phyloP scores from a whole-genome alignment of 768 basidiomycete species.

The Neoboletus subvelutipes region DNA sequence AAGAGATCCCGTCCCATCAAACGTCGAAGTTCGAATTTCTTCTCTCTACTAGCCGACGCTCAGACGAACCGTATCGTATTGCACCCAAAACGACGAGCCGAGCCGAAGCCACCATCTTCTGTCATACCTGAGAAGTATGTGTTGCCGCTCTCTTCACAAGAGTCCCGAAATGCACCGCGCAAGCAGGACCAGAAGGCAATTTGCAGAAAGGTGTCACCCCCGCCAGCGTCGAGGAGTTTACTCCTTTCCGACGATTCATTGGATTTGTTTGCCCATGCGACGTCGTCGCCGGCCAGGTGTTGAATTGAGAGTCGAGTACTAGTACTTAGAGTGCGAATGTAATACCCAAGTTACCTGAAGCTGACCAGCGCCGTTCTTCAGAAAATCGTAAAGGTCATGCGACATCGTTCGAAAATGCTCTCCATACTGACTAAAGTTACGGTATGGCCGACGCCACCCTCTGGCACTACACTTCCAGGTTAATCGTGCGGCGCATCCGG shows the following conservation, averaged over 20 bases:
- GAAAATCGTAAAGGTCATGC: not conserved
- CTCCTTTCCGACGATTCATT: slow-evolving; percentile 48
- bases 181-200: slow-evolving; percentile 10
- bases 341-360: not conserved
- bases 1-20: slow-evolving; percentile 11
- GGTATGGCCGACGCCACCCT: not conserved
- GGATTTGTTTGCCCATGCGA: slow-evolving; percentile 45
- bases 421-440: no score
- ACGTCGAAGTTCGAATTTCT: slow-evolving; percentile 34
- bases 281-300: slow-evolving; percentile 29
- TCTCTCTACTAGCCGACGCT: slow-evolving; percentile 42
- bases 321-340: not conserved
- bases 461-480: no score
- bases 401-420: not conserved
- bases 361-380: no score
- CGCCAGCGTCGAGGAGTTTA: slow-evolving; percentile 6
- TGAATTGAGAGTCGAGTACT: slow-evolving; percentile 8
- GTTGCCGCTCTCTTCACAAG: slow-evolving; percentile 7
- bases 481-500: not conserved
- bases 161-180: not conserved
- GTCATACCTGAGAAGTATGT: slow-evolving; percentile 19
- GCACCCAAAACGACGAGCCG: slow-evolving; percentile 23
- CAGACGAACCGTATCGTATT: slow-evolving; percentile 37
- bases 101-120: slow-evolving; percentile 2
- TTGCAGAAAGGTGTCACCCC: not conserved